Base-by-base conservation (phyloP, 768 basidiomycete species). In the Hericium rajendrae region DNA sequence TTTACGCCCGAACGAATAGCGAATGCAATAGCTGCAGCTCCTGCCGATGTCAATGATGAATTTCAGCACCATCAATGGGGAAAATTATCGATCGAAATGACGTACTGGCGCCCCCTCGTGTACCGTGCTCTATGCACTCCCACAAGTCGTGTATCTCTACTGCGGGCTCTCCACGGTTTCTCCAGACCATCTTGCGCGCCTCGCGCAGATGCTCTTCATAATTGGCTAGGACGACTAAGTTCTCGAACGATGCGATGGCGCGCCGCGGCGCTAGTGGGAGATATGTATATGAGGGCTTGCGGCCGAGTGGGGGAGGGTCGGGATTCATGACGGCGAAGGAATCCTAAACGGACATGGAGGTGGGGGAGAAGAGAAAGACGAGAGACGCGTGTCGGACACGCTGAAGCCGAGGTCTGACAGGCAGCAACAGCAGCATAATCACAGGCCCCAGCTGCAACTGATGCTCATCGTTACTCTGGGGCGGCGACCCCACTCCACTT, bases 1-100 rank as follows among this genome's bases (percentile, higher is more conserved):
- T 93, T 97, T 26, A 98, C 77, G 20, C 85, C 84, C 0, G 91
- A 87, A 20, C 94, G 80, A 38, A 95, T 84, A 38, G 81, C 81
- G 61, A 90, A 92, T 1, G 87, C 93, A 16, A 97, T 74, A 0
- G 83, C 69, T 13, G 84, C 88, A 22, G 94, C 88, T 57, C 94
- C 92, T 94, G 41, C 4, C 57, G 13, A 13, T 46, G n/a, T 46
- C n/a, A 22, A 16, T 6, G 43, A 8, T 46, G 1, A 46, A 22
- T n/a, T 46, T 22, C n/a, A n/a, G 57, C 22, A 55, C 6, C 11
- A 48, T 15, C 13, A 37, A 38, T 24, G 53, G 32, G 28, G 56
- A 9, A 32, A 18, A 24, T 2, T n/a, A n/a, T n/a, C n/a, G 12
- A 46, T 48, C 32, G 38, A 22, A 13, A 54, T 43, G 50, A 81